Percentiles rank a stretch among this genome's conserved stretches.
These are phyloP conservation scores for Ramaria rubella DNA, from an alignment of 768 basidiomycete genomes.

Conservation along the genomic window DNA sequence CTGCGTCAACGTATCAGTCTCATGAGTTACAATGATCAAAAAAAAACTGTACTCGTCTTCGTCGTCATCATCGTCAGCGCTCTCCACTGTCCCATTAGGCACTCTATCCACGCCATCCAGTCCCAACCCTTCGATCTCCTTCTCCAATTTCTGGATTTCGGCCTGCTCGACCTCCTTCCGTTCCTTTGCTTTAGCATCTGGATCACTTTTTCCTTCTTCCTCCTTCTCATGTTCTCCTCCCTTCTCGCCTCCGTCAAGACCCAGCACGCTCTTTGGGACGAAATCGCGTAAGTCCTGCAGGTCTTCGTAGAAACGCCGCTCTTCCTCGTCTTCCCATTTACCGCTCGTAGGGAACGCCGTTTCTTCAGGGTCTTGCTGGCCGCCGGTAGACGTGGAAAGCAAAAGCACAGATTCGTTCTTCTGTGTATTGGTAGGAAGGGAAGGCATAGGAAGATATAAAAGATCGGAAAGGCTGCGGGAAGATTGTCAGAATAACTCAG, in stretches of 20 bases:
- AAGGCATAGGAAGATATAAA: conserved; percentile 75
- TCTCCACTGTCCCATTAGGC: conserved; percentile 14
- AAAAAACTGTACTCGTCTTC: conserved; percentile 38
- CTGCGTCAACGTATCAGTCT: conserved; percentile 15
- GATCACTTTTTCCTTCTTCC: conserved; percentile 26
- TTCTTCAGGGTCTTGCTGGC: conserved; percentile 43
- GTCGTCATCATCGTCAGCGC: conserved; percentile 22
- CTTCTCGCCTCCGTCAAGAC: conserved; percentile 39
- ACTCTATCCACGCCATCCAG: conserved; percentile 24
- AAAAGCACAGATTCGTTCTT: conserved; percentile 70
- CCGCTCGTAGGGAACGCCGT: conserved; percentile 42
- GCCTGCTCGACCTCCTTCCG: conserved; percentile 54
- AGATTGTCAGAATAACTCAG: conserved; percentile 2
- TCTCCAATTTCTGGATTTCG: conserved; percentile 68
- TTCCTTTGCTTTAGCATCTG: conserved; percentile 19
- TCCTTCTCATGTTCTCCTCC: conserved; percentile 19
- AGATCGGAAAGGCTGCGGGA: conserved; percentile 77
- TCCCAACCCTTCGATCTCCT: conserved; percentile 63
- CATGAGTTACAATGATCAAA: neutral
- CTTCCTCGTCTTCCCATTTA: conserved; percentile 99
- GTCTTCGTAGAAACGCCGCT: conserved; percentile 89
- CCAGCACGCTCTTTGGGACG: conserved; percentile 82
- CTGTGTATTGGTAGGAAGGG: conserved; percentile 75
- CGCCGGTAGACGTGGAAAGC: conserved; percentile 48
- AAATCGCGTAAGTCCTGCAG: conserved; percentile 87